Conservation (phyloP, 345 rosid species). For the Gossypium thurberi region DNA sequence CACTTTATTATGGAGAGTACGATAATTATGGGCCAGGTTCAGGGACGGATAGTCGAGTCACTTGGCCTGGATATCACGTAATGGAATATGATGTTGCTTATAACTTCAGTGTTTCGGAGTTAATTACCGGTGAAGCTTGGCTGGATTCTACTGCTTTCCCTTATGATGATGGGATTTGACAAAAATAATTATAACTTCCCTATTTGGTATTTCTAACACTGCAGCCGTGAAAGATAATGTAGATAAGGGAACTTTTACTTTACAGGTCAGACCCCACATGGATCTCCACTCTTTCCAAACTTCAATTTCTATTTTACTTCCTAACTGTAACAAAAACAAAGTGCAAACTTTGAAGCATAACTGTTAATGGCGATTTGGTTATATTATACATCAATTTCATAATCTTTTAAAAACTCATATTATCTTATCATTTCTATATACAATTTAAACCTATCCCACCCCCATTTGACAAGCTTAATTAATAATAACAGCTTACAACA, state of each 20-base stretch:
- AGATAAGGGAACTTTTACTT: neutral
- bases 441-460: too few relatives aligned
- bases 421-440: too few relatives aligned
- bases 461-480: too few relatives aligned
- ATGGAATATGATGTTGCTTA: slow-evolving; percentile 62
- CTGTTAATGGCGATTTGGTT: too few relatives aligned
- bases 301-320: neutral
- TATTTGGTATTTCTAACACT: neutral
- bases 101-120: slow-evolving; percentile 60
- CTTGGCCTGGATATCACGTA: slow-evolving; percentile 62
- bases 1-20: slow-evolving; percentile 70
- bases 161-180: slow-evolving; percentile 51
- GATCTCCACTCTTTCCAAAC: neutral
- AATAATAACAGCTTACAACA: too few relatives aligned
- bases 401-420: too few relatives aligned
- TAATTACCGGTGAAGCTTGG: slow-evolving; percentile 71
- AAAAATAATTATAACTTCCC: neutral
- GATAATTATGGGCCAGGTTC: slow-evolving; percentile 80
- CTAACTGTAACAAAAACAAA: neutral
- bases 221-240: neutral
- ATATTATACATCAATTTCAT: too few relatives aligned
- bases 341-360: neutral
- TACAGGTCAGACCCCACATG: slow-evolving; percentile 8
- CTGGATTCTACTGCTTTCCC: slow-evolving; percentile 73
- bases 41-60: slow-evolving; percentile 43